A percentile compares a stretch with the other conserved stretches of the same genome.
Conservation (phyloP, 1,284 basidiomycete genomes). For the Leccinum pachyderme region DNA sequence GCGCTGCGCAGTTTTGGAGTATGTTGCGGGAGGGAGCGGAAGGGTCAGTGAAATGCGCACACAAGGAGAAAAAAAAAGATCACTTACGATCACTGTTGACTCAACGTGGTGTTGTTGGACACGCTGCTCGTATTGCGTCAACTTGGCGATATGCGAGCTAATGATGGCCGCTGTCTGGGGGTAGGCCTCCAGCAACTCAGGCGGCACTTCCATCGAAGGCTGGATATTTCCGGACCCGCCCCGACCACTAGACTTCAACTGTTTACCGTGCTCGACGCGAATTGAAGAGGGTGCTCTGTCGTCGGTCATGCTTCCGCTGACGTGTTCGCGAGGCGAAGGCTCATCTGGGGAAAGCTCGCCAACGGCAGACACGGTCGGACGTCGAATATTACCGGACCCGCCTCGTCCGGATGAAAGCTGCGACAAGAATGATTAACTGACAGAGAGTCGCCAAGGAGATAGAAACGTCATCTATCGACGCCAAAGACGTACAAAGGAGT, state of each 20-base stretch:
- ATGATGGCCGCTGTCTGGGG: constrained; percentile 37
- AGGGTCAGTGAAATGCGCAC: not conserved
- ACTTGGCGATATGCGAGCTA: constrained; percentile 22
- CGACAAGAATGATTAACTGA: not conserved
- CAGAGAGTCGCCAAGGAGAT: not conserved
- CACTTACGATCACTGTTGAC: constrained; percentile 39
- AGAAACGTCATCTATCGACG: not conserved
- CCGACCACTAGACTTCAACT: constrained; percentile 63
- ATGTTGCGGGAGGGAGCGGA: not conserved
- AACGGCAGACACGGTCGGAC: constrained; percentile 38
- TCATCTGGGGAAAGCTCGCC: constrained; percentile 33
- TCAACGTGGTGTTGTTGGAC: constrained; percentile 43
- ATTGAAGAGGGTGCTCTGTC: constrained; percentile 26
- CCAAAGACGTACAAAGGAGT: constrained; percentile 35
- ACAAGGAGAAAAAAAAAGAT: not conserved
- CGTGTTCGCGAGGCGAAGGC: not conserved
- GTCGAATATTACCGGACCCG: constrained; percentile 64
- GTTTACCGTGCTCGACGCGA: not conserved
- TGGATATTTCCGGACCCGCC: constrained; percentile 80
- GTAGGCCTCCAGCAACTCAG: constrained; percentile 36
- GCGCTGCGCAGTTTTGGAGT: constrained; percentile 33
- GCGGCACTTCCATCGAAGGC: constrained; percentile 49
- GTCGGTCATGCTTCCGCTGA: constrained; percentile 11
- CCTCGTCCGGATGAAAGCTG: constrained; percentile 63
- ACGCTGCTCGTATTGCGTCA: constrained; percentile 40